A percentile compares a stretch with the other conserved stretches of the same genome.
Evolutionary conservation across 2,329 filamentous ascomycete species (phyloP).

Genomic region (Xenoacremonium recifei): DNA sequence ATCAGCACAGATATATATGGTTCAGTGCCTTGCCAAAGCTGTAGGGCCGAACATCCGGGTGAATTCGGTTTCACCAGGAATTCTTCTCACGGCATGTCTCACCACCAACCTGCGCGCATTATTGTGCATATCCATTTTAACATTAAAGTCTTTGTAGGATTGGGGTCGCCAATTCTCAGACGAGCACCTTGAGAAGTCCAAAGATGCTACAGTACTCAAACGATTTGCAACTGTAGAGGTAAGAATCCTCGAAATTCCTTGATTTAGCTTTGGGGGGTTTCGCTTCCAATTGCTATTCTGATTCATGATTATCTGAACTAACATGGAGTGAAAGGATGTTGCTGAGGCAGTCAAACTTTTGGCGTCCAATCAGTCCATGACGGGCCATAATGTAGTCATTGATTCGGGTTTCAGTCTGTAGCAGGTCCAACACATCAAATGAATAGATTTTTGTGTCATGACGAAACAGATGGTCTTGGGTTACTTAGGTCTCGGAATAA

Average conservation of each 20-base stretch:
- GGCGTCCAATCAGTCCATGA: background rate
- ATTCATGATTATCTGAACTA: background rate
- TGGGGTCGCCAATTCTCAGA: background rate
- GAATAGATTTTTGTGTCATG: background rate
- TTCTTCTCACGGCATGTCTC: background rate
- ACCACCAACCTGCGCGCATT: background rate
- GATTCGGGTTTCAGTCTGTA: background rate
- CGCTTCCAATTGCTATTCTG: too few species aligned
- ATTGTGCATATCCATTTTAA: too few species aligned
- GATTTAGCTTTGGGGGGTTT: background rate
- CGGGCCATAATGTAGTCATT: background rate
- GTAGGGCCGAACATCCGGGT: background rate
- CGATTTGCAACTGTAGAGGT: background rate
- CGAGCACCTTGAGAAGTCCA: background rate
- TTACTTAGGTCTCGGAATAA: background rate
- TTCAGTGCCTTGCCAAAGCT: background rate
- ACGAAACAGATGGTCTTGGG: background rate
- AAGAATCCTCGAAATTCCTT: too few species aligned
- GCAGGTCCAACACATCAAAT: too few species aligned
- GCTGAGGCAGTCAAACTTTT: background rate
- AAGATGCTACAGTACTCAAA: background rate
- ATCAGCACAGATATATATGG: background rate
- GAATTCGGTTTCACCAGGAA: background rate
- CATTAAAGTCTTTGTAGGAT: background rate
- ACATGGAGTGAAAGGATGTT: background rate